Percentiles rank a stretch among this genome's conserved stretches.
These are phyloP conservation scores for Dimocarpus longan DNA, from an alignment of 345 rosid species.

Conservation along the genomic window DNA sequence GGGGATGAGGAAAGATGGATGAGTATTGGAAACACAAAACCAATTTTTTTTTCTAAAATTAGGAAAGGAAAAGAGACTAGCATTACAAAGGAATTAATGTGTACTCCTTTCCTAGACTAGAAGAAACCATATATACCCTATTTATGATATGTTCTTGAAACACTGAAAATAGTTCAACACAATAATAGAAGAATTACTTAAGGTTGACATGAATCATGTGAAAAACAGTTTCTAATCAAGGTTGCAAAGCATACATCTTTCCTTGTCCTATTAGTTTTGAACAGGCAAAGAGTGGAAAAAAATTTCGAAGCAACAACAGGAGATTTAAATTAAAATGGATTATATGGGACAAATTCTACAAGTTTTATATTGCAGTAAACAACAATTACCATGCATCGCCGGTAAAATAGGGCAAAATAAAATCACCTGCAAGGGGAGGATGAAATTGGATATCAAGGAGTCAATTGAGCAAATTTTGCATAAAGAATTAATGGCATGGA, in stretches of 20 bases:
- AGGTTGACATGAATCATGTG: background rate
- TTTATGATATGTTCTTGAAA: background rate
- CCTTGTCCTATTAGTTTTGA: background rate
- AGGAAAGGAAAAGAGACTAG: background rate
- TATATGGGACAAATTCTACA: background rate
- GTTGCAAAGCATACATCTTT: background rate
- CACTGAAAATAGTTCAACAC: background rate
- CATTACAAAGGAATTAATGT: background rate
- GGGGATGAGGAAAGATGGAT: background rate
- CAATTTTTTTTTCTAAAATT: background rate
- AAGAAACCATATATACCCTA: background rate
- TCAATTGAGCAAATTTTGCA: conserved; percentile 95
- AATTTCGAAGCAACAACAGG: background rate
- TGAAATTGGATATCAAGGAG: conserved; percentile 90
- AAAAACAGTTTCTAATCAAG: background rate
- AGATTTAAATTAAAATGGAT: background rate
- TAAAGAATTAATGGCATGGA: conserved; percentile 88
- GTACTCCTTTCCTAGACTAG: background rate
- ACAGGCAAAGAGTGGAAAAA: background rate
- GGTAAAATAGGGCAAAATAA: conserved; percentile 18
- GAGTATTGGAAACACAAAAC: background rate
- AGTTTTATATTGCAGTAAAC: background rate
- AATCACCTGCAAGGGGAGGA: conserved; percentile 90
- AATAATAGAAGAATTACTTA: background rate
- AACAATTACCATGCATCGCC: background rate